Evolutionary conservation across 768 basidiomycete genomes (phyloP).

Genomic region (Pleurotus tuoliensis): DNA sequence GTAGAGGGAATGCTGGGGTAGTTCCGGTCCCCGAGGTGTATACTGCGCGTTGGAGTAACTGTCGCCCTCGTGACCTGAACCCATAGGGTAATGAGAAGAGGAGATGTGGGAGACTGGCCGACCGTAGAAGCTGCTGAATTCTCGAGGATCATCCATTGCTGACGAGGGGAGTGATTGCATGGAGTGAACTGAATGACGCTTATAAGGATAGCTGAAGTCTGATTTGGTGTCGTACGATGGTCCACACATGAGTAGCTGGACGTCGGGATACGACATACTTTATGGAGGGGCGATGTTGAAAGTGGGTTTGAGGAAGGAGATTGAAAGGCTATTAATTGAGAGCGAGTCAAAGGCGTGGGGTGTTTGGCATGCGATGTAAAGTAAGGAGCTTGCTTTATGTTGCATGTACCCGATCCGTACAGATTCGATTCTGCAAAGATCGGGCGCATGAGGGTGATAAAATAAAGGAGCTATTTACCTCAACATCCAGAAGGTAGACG

Average conservation of each 20-base stretch:
- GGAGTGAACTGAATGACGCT: background rate
- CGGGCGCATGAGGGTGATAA: conserved; percentile 3
- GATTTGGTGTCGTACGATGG: background rate
- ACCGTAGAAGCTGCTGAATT: background rate
- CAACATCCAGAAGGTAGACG: background rate
- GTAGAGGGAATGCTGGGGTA: background rate
- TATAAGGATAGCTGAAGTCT: conserved; percentile 2
- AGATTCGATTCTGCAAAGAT: conserved; percentile 7
- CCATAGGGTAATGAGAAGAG: background rate
- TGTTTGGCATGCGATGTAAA: conserved; percentile 7
- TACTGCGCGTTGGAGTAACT: background rate
- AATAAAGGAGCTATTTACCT: conserved; percentile 9
- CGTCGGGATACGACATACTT: conserved; percentile 6
- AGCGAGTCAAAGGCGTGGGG: conserved; percentile 8
- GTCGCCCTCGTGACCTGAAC: background rate
- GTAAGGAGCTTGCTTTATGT: conserved; percentile 6
- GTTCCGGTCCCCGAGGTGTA: background rate
- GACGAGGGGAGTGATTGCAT: background rate
- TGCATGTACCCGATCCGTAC: conserved; percentile 6
- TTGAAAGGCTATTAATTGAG: conserved; percentile 1
- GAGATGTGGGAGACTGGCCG: background rate
- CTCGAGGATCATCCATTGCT: background rate
- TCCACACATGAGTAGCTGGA: background rate
- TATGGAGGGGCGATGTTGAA: background rate
- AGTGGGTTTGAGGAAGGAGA: conserved; percentile 3